phyloP scores from a whole-genome alignment of 495 filamentous ascomycete species.

The Penicillium salamii region DNA sequence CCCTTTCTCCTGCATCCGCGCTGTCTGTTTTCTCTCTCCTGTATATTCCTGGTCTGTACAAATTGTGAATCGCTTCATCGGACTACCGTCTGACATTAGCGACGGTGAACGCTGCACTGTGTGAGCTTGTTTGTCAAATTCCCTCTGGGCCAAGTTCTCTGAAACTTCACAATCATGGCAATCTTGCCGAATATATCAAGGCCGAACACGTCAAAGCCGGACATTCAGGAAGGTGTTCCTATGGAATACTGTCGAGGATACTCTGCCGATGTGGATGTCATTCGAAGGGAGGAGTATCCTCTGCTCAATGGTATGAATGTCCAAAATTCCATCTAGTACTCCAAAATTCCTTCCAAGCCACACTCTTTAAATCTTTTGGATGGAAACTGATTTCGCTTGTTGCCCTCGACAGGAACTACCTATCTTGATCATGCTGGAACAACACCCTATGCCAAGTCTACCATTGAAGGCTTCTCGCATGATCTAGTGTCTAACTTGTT shows the following conservation, averaged over 20 bases:
- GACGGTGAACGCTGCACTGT: too few species aligned
- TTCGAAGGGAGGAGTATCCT: slow-evolving; percentile 76
- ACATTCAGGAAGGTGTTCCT: neutral
- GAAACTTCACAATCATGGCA: too few species aligned
- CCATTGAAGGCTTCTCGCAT: slow-evolving; percentile 70
- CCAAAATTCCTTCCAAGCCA: neutral
- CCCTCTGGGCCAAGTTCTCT: too few species aligned
- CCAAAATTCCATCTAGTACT: neutral
- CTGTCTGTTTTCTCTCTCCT: too few species aligned
- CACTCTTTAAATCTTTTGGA: neutral
- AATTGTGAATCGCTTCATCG: too few species aligned
- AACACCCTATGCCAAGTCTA: slow-evolving; percentile 75
- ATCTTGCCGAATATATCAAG: too few species aligned
- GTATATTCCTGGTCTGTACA: too few species aligned
- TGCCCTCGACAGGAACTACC: slow-evolving; percentile 54
- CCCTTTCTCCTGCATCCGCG: too few species aligned
- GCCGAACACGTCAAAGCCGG: slow-evolving; percentile 12
- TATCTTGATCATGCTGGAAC: slow-evolving; percentile 96
- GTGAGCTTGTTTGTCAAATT: neutral
- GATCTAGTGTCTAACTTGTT: slow-evolving; percentile 78
- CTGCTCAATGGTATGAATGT: slow-evolving; percentile 64
- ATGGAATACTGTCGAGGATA: slow-evolving; percentile 45
- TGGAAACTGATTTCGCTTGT: neutral
- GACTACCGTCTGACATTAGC: too few species aligned
- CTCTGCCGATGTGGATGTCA: slow-evolving; percentile 61